Base-by-base conservation (phyloP, 192 early-diverging fungal genomes). In the Mortierella claussenii region DNA sequence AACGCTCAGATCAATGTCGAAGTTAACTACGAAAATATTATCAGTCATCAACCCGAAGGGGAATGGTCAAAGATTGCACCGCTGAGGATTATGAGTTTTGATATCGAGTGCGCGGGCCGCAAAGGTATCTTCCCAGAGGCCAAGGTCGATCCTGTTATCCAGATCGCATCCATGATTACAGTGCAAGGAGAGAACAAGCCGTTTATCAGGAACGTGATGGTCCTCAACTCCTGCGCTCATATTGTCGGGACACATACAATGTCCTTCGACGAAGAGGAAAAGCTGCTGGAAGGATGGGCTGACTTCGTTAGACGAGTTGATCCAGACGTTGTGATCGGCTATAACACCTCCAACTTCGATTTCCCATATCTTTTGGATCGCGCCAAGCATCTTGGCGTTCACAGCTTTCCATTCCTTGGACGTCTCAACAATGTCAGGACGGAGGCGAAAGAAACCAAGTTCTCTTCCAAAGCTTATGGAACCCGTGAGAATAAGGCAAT, bases 31-130 rank as follows among this genome's bases (percentile, higher is more conserved):
- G 85, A 88, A 8, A 85, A 95, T 60, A 69, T 99, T 18, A 83
- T 96, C 46, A 85, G 92, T 15, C 93, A 98, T 61, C 82, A 90
- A 27, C 91, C 96, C 4, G 94, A 96, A 56, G 91, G 89, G 52
- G 92, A 97, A 45, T 98, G 95, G 94, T 92, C 90, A 20, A 91
- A 95, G 65, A 89, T 96, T 53, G 97, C 97, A 5, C 97, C 97
- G 3, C 83, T 98, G 34, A 88, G 97, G 37, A 92, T 99, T 57
- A 69, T 99, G 44, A 96, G 94, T 64, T 96, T 99, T 65, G 97
- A 99, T 91, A 99, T 99, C 59, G 97, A 99, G 81, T 99, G 97
- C 55, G 93, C 95, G 27, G 97, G 97, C 26, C 84, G 97, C 15
- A 93, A 95, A 64, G 97, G 97, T 49, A 81, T 96, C 24, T 99